Percentiles rank a stretch among this genome's conserved stretches.
Conservation (phyloP, 1,284 basidiomycete species). For the Papiliotrema laurentii region DNA sequence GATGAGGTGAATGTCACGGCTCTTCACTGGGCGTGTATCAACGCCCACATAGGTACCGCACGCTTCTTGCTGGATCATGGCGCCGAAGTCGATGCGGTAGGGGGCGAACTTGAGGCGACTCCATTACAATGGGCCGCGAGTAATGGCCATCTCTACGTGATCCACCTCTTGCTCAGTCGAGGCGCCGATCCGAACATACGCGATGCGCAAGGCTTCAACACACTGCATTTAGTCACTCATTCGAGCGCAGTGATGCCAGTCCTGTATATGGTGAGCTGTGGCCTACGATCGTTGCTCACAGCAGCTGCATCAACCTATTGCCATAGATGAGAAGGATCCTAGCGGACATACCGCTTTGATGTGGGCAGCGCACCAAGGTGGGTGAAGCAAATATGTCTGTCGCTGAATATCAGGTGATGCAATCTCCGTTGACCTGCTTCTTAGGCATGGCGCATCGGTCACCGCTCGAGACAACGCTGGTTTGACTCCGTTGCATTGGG, state of each 20-base stretch:
- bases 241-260: slow-evolving; percentile 91
- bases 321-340: slow-evolving; percentile 78
- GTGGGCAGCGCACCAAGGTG: slow-evolving; percentile 94
- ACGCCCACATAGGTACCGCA: slow-evolving; percentile 45
- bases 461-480: slow-evolving; percentile 73
- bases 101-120: slow-evolving; percentile 92
- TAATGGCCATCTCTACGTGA: slow-evolving; percentile 91
- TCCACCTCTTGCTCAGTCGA: slow-evolving; percentile 81
- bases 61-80: slow-evolving; percentile 78
- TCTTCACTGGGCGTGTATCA: slow-evolving; percentile 85
- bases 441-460: slow-evolving; percentile 80
- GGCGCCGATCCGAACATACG: slow-evolving; percentile 86
- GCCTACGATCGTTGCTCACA: neutral
- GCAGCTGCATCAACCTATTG: slow-evolving; percentile 76
- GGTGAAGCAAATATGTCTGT: slow-evolving; percentile 1
- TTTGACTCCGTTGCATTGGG: slow-evolving; percentile 93
- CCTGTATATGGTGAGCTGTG: slow-evolving; percentile 61
- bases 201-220: slow-evolving; percentile 95
- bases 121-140: slow-evolving; percentile 96
- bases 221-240: slow-evolving; percentile 91
- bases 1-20: slow-evolving; percentile 91
- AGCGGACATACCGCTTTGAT: slow-evolving; percentile 94
- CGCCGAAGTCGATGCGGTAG: slow-evolving; percentile 90
- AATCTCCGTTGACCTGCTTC: slow-evolving; percentile 82
- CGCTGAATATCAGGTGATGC: slow-evolving; percentile 64